Evolutionary conservation across 2,329 filamentous ascomycete genomes (phyloP), one percentile per base, ranked within the genome.

Genomic region (Drechslerella coelobrocha): DNA sequence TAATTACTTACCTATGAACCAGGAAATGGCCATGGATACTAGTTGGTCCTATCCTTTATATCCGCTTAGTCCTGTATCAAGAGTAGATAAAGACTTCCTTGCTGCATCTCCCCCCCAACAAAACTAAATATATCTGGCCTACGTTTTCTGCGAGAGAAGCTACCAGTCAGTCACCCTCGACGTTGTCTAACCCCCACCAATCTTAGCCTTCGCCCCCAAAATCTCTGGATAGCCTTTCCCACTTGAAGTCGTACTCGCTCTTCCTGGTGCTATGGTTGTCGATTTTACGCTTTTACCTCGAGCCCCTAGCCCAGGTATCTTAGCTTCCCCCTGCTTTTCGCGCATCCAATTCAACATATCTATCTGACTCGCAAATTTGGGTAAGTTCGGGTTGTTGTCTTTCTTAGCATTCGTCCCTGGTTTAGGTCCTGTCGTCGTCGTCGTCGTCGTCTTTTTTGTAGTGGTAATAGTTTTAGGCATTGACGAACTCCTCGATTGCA

Each of bases 331-430:
- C 21, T 54, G 29, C 29, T 21, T 39, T 19, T 54, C 60, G 9
- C 37, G 45, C 14, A 51, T 9, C 41, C 51, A 63, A 3, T 63
- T 48, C 0, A 63, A n/a, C 27, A 56, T 48, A 12, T 50, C 55
- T 50, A 48, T 68, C 1, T 50, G 59, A 19, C 10, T 61, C n/a
- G 31, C 47, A 29, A 68, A 54, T 7, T 37, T 55, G 23, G 55
- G 55, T 8, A 39, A 48, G 12, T 53, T 37, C 6, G 50, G 29
- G 9, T 17, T 53, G 1, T 53, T 66, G 51, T 21, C 55, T 23
- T 10, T 55, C 50, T 19, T 61, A 45, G 23, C 47, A 52, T 17
- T 59, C 39, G 23, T 54, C 27, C 21, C 14, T 59, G 12, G 29
- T 47, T 19, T 54, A 9, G 12, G 56, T n/a, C 37, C 29, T 56